Base-by-base conservation (phyloP, 2,329 filamentous ascomycete species). In the Calonectria pteridis region DNA sequence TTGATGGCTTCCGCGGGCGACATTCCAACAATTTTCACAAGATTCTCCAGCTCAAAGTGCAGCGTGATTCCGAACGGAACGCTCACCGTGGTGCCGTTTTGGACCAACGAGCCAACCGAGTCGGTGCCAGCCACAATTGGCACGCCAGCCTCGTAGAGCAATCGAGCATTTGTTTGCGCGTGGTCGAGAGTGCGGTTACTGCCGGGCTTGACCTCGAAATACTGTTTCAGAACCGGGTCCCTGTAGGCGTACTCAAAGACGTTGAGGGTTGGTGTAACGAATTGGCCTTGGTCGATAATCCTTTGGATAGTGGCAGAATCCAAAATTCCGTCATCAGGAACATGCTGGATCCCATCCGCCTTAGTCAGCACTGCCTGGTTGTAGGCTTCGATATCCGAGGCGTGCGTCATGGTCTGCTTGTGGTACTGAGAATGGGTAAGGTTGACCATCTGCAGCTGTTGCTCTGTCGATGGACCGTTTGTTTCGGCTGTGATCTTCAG, bases 311-410 rank as follows among this genome's bases (percentile, higher is more conserved):
- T 33, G 14, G 46, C 33, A 14, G 31, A n/a, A 49, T 50, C 31
- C 31, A 67, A 31, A 11, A 53, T 40, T 4, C 64, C 46, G 11
- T 67, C 64, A 18, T 53, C 46, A 0, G 64, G 49, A 7, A 67
- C 49, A 31, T 67, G 64, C n/a, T 67, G 64, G 20, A 67, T 67
- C 5, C 46, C 49, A 31, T 67, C 64, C n/a, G 64, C 40, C 16
- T 16, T 13, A 14, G 31, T 37, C 5, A 29, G 4, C 7, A 55
- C 35, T 26, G 64, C 64, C 18, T 53, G 64, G 9, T 20, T 2
- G 6, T 53, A 67, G 1, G 46, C 49, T 9, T 23, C 46, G 20
- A 53, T 10, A 14, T 37, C 46, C 6, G 64, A 33, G 6, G 64
- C 64, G 40, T 67, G 64, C 11, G 64, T 53, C 46, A 53, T 67